Conservation (phyloP, 768 basidiomycete species). For the Lanmaoa rubissima region DNA sequence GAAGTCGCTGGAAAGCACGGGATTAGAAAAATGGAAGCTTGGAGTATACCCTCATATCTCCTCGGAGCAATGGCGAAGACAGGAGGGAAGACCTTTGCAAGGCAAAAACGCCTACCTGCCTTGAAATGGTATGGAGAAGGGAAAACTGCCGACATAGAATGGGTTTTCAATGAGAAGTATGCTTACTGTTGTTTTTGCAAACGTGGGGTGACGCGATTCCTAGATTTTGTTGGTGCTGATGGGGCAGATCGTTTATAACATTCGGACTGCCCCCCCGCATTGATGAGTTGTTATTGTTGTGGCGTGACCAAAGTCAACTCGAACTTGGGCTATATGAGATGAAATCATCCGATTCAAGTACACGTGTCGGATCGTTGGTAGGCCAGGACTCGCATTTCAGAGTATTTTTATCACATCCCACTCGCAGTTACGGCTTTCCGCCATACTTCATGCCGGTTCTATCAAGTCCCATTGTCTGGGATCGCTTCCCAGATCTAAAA, state of each 20-base stretch:
- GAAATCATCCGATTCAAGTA: too few species aligned
- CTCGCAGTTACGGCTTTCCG: background rate
- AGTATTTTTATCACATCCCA: background rate
- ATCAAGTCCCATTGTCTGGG: background rate
- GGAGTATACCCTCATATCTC: constrained; percentile 37
- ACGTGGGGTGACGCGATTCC: background rate
- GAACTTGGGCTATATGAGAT: background rate
- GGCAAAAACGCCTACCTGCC: constrained; percentile 40
- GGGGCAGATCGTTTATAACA: background rate
- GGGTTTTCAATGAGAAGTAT: constrained; percentile 49
- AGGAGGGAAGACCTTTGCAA: constrained; percentile 32
- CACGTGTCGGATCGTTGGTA: background rate
- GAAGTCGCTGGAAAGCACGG: constrained; percentile 32
- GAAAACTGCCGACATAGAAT: constrained; percentile 32
- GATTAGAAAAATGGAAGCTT: constrained; percentile 38
- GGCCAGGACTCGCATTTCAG: background rate
- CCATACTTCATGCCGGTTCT: background rate
- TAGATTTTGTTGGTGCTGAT: constrained; percentile 4
- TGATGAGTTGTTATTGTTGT: background rate
- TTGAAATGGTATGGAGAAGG: constrained; percentile 49
- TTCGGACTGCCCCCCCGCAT: background rate
- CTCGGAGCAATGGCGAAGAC: constrained; percentile 20
- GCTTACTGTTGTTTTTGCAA: background rate
- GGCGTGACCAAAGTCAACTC: background rate
- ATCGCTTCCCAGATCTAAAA: background rate